Evolutionary conservation across 352 stramenopile genomes (phyloP), one percentile per base, ranked within the genome.

Genomic region (Phytophthora rubi): DNA sequence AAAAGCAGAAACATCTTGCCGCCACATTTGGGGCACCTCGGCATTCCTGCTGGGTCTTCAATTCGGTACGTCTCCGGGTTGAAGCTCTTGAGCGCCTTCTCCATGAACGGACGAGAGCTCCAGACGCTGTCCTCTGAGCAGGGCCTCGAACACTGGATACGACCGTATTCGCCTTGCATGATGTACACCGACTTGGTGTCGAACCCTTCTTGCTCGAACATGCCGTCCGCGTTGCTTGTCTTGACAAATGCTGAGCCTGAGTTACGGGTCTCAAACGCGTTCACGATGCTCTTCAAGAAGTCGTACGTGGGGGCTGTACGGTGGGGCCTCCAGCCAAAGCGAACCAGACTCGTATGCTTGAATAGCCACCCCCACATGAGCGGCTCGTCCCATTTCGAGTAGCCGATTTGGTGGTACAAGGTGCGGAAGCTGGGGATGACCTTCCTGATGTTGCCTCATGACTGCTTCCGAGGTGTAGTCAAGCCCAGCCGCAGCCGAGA

Each of bases 141-240:
- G 6, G 73, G 75, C 1, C 53, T 39, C 7, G 58, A 72, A 62
- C 86, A 93, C 64, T 91, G 84, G 21, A 90, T 80, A 39, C 73
- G 77, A 0, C 79, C 84, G 65, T 89, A 94, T 18, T 89, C 79
- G 23, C 84, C 84, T 49, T 92, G 86, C 65, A 88, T 81, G 35
- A 83, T 70, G 63, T 88, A 91, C 23, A 90, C 56, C 0, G 71
- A 72, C 9, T 90, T 76, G 9, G 65, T 69, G 4, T 80, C 70
- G 61, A 93, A 91, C 0, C 82, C 82, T 64, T 86, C 81, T 37
- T 90, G 84, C 42, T 89, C 86, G 58, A 93, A 93, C 79, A 89
- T 86, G 4, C 83, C 79, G 64, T 92, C 86, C 4, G 82, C 86
- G 28, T 94, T 92, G 55, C 76, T 87, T 1, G 86, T 94, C n/a